Base-by-base conservation (phyloP, 805 yeast genomes). In the Saccharomycopsis fermentans region DNA sequence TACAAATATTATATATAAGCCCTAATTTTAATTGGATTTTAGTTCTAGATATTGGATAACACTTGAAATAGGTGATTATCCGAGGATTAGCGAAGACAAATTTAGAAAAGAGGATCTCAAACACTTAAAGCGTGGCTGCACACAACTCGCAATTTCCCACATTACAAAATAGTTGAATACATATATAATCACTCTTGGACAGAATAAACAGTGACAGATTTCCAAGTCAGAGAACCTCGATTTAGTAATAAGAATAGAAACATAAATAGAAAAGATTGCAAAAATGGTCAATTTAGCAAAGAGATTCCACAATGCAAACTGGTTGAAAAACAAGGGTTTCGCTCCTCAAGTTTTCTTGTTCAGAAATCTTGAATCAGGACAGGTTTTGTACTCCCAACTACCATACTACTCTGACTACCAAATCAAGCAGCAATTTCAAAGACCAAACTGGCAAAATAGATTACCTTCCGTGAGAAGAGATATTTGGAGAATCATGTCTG, bases 361-460 rank as follows among this genome's bases (percentile, higher is more conserved):
- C 76, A 81, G 94, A 69, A 90, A 91, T 74, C 71, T 89, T 54
- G 94, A 89, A 73, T 78, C 86, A 47, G 97, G 97, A 4, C 97
- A 91, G 74, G 95, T 90, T 19, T 71, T 89, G 11, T 91, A 90
- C 70, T 84, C 96, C 5, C 97, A 91, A 72, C 80, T 87, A 12
- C 94, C 96, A 43, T 77, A 76, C 60, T 77, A 36, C 29, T n/a
- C 52, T 12, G 55, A 55, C 6, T 50, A 47, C 36, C 61, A 59
- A 60, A 64, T 70, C 60, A 80, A 79, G 62, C 78, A 73, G 64
- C 94, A 86, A 73, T 89, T 87, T 70, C 79, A 78, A 62, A 78
- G 88, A 67, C 95, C 96, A 52, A 88, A 90, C 75, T 88, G 96
- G 95, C 86, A 88, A 68, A 90, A 91, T 75, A 78, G 86, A 67